Conservation (phyloP, 306 rosid species). For the Pyrus bretschneideri region DNA sequence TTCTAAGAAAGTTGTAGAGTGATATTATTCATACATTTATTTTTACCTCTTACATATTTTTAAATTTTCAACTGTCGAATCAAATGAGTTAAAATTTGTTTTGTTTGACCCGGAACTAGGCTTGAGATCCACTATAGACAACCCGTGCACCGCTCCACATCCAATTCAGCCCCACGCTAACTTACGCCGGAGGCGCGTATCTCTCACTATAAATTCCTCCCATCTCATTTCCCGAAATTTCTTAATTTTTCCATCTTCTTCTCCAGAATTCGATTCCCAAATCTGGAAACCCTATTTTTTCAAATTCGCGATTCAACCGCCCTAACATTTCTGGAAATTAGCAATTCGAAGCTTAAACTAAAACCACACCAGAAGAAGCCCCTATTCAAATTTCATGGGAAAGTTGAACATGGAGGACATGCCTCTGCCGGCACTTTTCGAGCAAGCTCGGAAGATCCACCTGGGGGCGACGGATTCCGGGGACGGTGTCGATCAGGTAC, state of each 20-base stretch:
- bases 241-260: neutral
- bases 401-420: conserved; percentile 54
- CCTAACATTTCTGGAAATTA: neutral
- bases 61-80: accelerated
- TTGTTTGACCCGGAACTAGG: neutral
- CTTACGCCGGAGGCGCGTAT: neutral
- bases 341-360: neutral
- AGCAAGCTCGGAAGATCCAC: conserved; percentile 78
- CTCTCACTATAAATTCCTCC: neutral
- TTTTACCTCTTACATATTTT: too few species aligned
- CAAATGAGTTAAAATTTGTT: too few species aligned
- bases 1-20: too few species aligned
- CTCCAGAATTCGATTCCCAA: neutral
- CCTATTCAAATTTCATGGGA: conserved; percentile 15
- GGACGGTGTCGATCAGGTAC: conserved; percentile 56
- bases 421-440: conserved; percentile 71
- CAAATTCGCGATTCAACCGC: neutral
- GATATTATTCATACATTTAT: too few species aligned
- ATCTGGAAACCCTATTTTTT: neutral
- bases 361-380: neutral
- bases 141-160: neutral
- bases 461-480: conserved; percentile 47
- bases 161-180: neutral
- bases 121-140: neutral
- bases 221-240: neutral